phyloP scores from a whole-genome alignment of 2,329 filamentous ascomycete genomes.

The Phaeosphaeriaceae sp. region DNA sequence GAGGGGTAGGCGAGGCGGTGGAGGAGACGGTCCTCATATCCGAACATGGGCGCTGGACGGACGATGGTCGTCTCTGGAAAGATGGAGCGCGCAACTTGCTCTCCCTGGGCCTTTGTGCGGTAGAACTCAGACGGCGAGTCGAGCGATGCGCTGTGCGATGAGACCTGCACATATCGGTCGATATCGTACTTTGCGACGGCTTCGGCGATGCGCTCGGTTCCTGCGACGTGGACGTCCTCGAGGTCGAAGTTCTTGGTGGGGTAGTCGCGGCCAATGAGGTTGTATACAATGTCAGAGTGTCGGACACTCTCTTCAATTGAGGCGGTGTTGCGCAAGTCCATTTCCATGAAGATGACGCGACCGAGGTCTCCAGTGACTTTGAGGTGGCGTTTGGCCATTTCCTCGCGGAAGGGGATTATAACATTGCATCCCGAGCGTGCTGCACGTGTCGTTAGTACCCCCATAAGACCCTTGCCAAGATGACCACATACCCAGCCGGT shows the following conservation, averaged over 20 bases:
- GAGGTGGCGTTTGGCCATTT: conserved; percentile 96
- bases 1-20: conserved; percentile 80
- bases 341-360: conserved; percentile 89
- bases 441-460: conserved; percentile 50
- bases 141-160: conserved; percentile 86
- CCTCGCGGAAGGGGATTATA: conserved; percentile 90
- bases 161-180: conserved; percentile 95
- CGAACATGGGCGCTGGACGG: conserved; percentile 90
- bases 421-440: conserved; percentile 94
- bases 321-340: conserved; percentile 89
- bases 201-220: conserved; percentile 88
- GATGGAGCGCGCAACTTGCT: conserved; percentile 83
- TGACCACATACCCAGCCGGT: conserved; percentile 75
- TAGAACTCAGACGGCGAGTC: conserved; percentile 89
- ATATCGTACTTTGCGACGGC: conserved; percentile 97
- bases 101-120: conserved; percentile 85
- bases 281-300: conserved; percentile 97
- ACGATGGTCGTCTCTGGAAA: conserved; percentile 98
- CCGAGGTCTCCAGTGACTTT: conserved; percentile 96
- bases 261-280: conserved; percentile 91
- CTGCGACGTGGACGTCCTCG: conserved; percentile 91
- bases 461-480: not conserved
- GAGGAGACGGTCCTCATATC: conserved; percentile 91
- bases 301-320: conserved; percentile 97
- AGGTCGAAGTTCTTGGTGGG: conserved; percentile 98